Base-by-base conservation (phyloP, 2,329 filamentous ascomycete species). In the Ascochyta lentis region DNA sequence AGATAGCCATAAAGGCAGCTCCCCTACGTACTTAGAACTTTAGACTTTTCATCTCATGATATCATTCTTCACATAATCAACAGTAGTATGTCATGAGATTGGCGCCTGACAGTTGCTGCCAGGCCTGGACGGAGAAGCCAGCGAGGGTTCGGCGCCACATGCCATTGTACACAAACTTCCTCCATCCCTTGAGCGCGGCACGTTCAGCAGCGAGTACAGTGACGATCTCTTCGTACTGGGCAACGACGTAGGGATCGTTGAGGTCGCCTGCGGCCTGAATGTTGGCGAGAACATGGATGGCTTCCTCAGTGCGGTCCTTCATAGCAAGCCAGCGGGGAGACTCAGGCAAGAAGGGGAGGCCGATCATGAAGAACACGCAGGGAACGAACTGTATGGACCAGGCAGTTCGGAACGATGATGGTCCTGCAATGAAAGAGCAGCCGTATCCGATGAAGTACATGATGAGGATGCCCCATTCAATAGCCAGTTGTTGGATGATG, bases 61-160 rank as follows among this genome's bases (percentile, higher is more conserved):
- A 26, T 6, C 24, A 6, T 26, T 3, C 5, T 26, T 26, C 1
- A 8, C 24, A 26, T 26, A 26, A 26, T 6, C 4, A 26, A 26
- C n/a, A n/a, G 24, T 29, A 16, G 43, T 41, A 54, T 27, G 69
- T 75, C 63, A 70, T 70, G 2, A 77, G 67, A 42, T 79, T 79
- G 3, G 73, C 74, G 10, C 67, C 80, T 15, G 63, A 66, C 6
- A 81, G 68, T 49, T 83, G 77, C 68, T 85, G 83, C 83, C 83
- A 86, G 22, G 81, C 81, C 67, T 86, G 84, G 3, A 85, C 81
- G 12, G 79, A 80, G 67, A 83, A 80, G 42, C 84, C 84, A 15
- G 82, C 81, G 43, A 85, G 58, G 2, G 83, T 85, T 15, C 84
- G 77, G 60, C 80, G 80, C 83, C 83, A 86, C 83, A 86, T 86